Percentiles rank a stretch among this genome's conserved stretches.
phyloP scores from a whole-genome alignment of 331 rosid species.

The Stylosanthes scabra region DNA sequence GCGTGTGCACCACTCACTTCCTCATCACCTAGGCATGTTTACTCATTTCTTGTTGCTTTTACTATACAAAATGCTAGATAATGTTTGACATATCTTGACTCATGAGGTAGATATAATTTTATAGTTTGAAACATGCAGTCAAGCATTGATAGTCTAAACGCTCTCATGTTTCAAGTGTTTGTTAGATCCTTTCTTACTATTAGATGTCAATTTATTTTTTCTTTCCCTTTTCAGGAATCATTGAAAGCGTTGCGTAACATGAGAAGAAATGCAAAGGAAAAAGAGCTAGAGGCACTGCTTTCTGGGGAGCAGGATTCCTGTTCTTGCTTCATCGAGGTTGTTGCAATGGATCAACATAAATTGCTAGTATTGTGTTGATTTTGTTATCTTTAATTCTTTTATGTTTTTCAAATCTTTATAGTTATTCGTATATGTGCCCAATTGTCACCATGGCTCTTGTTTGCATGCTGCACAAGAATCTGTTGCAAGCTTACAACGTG shows the following conservation, averaged over 20 bases:
- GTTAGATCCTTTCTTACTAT: slow-evolving; percentile 19
- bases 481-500: neutral
- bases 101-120: neutral
- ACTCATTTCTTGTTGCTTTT: slow-evolving; percentile 46
- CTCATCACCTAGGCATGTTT: slow-evolving; percentile 80
- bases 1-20: slow-evolving; percentile 85
- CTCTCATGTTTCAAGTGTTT: slow-evolving; percentile 17
- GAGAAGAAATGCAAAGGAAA: slow-evolving; percentile 84
- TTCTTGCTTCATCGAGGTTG: slow-evolving; percentile 92
- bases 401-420: slow-evolving; percentile 1
- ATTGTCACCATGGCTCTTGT: slow-evolving; percentile 11
- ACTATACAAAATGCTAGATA: neutral
- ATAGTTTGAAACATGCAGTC: neutral
- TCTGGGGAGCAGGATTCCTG: slow-evolving; percentile 85
- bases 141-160: slow-evolving; percentile 6
- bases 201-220: slow-evolving; percentile 36
- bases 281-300: slow-evolving; percentile 92
- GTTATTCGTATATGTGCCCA: neutral
- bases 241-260: slow-evolving; percentile 70
- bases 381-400: too few species aligned
- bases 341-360: slow-evolving; percentile 21
- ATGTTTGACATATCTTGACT: too few species aligned
- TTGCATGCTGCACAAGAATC: slow-evolving; percentile 17
- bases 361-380: slow-evolving; percentile 6
- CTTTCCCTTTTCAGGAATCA: slow-evolving; percentile 67